Evolutionary conservation across 1,139 yeast species (phyloP), one percentile per base, ranked within the genome.

Genomic region (Diutina mesorugosa): DNA sequence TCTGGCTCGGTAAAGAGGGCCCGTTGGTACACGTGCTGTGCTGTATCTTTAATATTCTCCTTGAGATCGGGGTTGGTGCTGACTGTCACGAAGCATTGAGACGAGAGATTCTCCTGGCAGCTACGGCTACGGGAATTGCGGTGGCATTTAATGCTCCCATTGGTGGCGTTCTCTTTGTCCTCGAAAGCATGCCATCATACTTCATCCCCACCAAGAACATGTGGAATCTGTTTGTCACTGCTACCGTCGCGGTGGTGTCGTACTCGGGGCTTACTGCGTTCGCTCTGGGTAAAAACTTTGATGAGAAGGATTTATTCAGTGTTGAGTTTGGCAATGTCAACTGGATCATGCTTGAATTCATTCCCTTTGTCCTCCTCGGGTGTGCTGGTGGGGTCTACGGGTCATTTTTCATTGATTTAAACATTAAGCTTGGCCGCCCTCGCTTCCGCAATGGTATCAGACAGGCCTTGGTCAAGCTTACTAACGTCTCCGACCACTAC

Each of bases 121-220:
- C 96, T 1, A 82, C 95, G 1, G 96, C 96, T 0, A 90, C 96
- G 0, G 98, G 97, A 8, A 91, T 91, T 14, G 88, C 96, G 0
- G 91, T 89, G 2, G 97, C 97, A 0, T 91, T 91, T 70, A 90
- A 90, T 57, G 87, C 97, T 0, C 98, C 98, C 0, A 88, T 91
- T 58, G 97, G 97, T 16, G 98, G 98, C 4, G 96, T 91, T 0
- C 69, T 91, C 38, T 91, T 91, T 69, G 87, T 90, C 3, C 71
- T 91, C 38, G 98, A 91, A 64, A 81, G 81, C 59, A 74, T 87
- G 59, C 81, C 86, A 4, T 77, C 84, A 54, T 85, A 79, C 63
- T 81, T 84, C 63, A 78, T 79, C 56, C 83, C 85, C 28, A 81
- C 52, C 28, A 78, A 76, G 58, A 77, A 84, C 60, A 81, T 87